Evolutionary conservation across 805 yeast species (phyloP).

Genomic region (Clavispora phyllophila): DNA sequence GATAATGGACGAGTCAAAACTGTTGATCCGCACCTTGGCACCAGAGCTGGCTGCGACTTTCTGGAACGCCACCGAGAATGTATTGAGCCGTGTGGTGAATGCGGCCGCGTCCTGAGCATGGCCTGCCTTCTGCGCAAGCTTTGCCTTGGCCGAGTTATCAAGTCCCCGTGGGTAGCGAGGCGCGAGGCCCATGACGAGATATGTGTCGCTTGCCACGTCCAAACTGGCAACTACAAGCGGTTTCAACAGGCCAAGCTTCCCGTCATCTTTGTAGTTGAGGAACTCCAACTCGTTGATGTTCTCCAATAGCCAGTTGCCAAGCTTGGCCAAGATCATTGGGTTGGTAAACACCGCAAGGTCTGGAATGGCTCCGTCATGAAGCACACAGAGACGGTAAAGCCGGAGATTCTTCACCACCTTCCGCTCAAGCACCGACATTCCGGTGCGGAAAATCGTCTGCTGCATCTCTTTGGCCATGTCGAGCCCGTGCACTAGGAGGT

Average conservation of each 20-base stretch:
- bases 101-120: slow-evolving; percentile 31
- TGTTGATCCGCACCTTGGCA: slow-evolving; percentile 86
- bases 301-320: slow-evolving; percentile 90
- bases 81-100: slow-evolving; percentile 54
- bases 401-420: slow-evolving; percentile 72
- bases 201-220: slow-evolving; percentile 68
- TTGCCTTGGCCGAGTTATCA: slow-evolving; percentile 31
- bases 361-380: slow-evolving; percentile 74
- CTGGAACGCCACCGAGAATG: slow-evolving; percentile 89
- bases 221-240: slow-evolving; percentile 86
- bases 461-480: slow-evolving; percentile 80
- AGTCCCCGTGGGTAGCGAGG: slow-evolving; percentile 64
- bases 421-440: slow-evolving; percentile 84
- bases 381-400: slow-evolving; percentile 77
- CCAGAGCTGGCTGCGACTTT: slow-evolving; percentile 79
- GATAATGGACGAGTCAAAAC: slow-evolving; percentile 90
- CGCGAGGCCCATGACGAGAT: slow-evolving; percentile 83
- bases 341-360: slow-evolving; percentile 73
- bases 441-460: slow-evolving; percentile 77
- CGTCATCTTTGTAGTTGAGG: slow-evolving; percentile 16
- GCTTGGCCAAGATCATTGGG: slow-evolving; percentile 76
- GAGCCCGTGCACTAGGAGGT: slow-evolving; percentile 63
- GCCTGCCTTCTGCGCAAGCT: slow-evolving; percentile 19
- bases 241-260: slow-evolving; percentile 35
- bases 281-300: slow-evolving; percentile 76